Evolutionary conservation across 371 early-diverging fungal genomes (phyloP).

Genomic region (Mortierella sp.): DNA sequence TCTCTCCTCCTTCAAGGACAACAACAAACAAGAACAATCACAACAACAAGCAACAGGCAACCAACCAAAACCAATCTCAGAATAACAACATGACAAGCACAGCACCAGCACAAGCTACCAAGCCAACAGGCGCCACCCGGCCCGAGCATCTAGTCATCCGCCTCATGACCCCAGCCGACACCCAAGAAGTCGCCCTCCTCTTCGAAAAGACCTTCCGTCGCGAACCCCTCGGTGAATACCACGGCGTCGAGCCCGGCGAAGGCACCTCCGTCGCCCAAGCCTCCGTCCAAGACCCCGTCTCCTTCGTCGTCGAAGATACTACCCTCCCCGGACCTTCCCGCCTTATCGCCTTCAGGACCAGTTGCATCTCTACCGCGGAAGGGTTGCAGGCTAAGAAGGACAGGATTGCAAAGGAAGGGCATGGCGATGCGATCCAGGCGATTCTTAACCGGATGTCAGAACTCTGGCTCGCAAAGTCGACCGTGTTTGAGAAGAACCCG

Average conservation of each 20-base stretch:
- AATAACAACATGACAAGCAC: background rate
- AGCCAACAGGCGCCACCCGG: background rate
- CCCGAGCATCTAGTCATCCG: conserved; percentile 41
- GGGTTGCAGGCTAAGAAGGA: background rate
- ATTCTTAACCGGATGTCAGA: conserved; percentile 34
- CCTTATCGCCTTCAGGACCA: conserved; percentile 45
- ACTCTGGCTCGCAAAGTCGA: conserved; percentile 34
- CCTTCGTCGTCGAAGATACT: conserved; percentile 52
- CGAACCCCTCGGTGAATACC: conserved; percentile 45
- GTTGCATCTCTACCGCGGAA: conserved; percentile 14
- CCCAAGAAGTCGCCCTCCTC: conserved; percentile 31
- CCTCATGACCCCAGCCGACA: conserved; percentile 34
- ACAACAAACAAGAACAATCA: background rate
- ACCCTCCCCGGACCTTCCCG: conserved; percentile 20
- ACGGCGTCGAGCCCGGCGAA: conserved; percentile 23
- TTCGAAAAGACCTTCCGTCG: conserved; percentile 42
- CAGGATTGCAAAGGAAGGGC: conserved; percentile 10
- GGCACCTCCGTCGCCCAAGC: conserved; percentile 19
- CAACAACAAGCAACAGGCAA: background rate
- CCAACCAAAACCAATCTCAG: background rate
- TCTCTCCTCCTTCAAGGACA: background rate
- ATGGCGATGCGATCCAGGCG: conserved; percentile 23
- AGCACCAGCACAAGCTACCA: background rate
- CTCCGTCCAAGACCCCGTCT: conserved; percentile 38
- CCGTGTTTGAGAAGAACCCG: conserved; percentile 33